Percentiles rank a stretch among this genome's conserved stretches.
phyloP scores from a whole-genome alignment of 371 early-diverging fungal genomes.

The Mortierella sp. region DNA sequence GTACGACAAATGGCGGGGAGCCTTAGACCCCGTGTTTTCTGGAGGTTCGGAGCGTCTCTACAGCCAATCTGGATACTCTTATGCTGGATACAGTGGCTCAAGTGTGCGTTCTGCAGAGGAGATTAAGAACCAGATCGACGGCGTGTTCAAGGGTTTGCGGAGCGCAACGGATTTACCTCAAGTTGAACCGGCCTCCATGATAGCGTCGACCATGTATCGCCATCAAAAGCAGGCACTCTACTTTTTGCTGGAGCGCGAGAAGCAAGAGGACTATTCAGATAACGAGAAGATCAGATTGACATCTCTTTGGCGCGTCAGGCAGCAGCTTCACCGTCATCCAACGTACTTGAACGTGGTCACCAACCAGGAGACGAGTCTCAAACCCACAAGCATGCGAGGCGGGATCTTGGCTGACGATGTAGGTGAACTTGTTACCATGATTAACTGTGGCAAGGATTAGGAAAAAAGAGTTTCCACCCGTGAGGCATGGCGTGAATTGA shows the following conservation, averaged over 20 bases:
- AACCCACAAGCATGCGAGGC: constrained; percentile 47
- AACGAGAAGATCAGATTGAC: constrained; percentile 31
- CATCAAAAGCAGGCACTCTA: constrained; percentile 71
- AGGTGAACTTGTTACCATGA: not conserved
- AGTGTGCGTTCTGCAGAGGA: constrained; percentile 31
- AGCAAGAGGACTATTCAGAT: constrained; percentile 43
- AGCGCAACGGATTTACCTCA: constrained; percentile 59
- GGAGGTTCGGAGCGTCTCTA: constrained; percentile 10
- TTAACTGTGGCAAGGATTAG: not conserved
- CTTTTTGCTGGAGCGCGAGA: constrained; percentile 65
- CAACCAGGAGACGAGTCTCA: constrained; percentile 36
- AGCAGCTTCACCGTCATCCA: constrained; percentile 29
- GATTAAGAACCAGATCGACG: constrained; percentile 63
- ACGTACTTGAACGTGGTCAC: constrained; percentile 59
- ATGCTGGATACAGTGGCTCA: constrained; percentile 16
- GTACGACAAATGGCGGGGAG: constrained; percentile 30
- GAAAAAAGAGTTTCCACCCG: too few species aligned
- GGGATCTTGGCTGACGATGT: constrained; percentile 36
- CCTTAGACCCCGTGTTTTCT: constrained; percentile 16
- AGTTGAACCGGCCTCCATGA: constrained; percentile 54
- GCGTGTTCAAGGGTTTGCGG: constrained; percentile 61
- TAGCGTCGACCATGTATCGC: constrained; percentile 61
- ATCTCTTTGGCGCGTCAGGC: constrained; percentile 32
- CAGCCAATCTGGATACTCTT: constrained; percentile 17
- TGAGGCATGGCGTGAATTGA: too few species aligned